phyloP scores from a whole-genome alignment of 2,329 filamentous ascomycete genomes.

The Aureobasidium sp. region DNA sequence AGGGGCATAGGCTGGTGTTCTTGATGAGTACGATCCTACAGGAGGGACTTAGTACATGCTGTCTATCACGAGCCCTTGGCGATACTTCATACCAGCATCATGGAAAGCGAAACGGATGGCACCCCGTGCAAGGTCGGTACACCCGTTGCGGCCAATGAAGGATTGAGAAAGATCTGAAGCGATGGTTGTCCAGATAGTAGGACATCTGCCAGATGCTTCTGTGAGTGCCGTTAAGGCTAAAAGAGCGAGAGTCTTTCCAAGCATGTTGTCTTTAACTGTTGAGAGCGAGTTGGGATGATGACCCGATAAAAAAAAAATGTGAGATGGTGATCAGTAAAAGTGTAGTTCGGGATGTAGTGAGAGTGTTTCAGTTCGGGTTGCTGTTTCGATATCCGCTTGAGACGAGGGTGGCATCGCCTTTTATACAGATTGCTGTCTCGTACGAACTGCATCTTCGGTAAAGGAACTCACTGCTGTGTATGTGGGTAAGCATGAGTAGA shows the following conservation, averaged over 20 bases:
- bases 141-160: constrained; percentile 22
- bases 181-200: constrained; percentile 24
- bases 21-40: constrained; percentile 17
- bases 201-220: constrained; percentile 17
- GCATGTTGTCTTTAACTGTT: background rate
- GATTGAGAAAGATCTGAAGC: constrained; percentile 23
- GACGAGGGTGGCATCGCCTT: background rate
- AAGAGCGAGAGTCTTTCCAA: background rate
- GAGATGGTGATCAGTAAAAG: background rate
- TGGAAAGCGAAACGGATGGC: constrained; percentile 30
- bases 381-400: background rate
- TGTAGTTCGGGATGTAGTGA: background rate
- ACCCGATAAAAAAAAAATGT: background rate
- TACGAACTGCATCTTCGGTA: background rate
- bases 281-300: background rate
- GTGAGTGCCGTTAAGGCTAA: background rate
- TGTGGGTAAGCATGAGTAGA: background rate
- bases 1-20: constrained; percentile 19
- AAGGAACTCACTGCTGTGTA: background rate
- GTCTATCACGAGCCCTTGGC: background rate
- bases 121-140: constrained; percentile 25
- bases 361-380: background rate
- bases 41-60: background rate
- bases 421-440: background rate
- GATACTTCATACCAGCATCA: constrained; percentile 27